Base-by-base conservation (phyloP, 352 stramenopile species). In the Phytophthora cactorum region DNA sequence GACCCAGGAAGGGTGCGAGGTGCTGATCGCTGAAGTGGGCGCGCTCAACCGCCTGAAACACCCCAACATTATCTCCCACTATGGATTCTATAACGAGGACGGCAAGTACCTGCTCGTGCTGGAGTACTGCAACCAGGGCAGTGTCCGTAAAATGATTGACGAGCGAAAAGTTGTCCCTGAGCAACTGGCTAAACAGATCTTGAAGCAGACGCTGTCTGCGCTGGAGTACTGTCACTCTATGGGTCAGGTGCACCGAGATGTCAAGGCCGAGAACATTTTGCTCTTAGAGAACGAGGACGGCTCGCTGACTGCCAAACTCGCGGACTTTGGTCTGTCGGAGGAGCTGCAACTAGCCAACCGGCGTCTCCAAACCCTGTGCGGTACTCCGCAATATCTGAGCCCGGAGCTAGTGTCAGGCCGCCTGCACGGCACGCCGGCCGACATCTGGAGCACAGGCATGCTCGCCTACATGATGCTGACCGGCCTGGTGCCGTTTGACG, bases 361-460 rank as follows among this genome's bases (percentile, higher is more conserved):
- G 7, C 84, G 81, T 47, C 86, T 98, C 14, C 90, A 90, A 28
- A 95, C 95, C 28, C 86, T 98, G 66, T 99, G 97, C 74, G 97
- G 97, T 46, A 99, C 97, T 36, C 96, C 96, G 5, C 95, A 97
- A 49, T 99, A 99, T 78, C 81, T 99, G 36, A 97, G 96, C n/a
- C 95, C 97, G 1, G 97, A 99, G 79, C 97, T 99, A 74, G 80
- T 99, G 9, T 89, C 93, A 49, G 90, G 94, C 0, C 81, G 89
- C 10, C 74, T 86, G 10, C 98, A 99, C 66, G 93, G 91, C 61
- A 93, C 88, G 31, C 91, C 97, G 53, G 87, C 92, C 0, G 96
- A 99, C 75, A 96, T 98, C 68, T 99, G 96, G 96, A 95, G 80
- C 71, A 74, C 98, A 6, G 97, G 97, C 25, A 97, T 99, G 52